These are phyloP conservation scores for Fimicolochytrium jonesii DNA, from an alignment of 192 early-diverging fungal genomes.

Conservation along the genomic window DNA sequence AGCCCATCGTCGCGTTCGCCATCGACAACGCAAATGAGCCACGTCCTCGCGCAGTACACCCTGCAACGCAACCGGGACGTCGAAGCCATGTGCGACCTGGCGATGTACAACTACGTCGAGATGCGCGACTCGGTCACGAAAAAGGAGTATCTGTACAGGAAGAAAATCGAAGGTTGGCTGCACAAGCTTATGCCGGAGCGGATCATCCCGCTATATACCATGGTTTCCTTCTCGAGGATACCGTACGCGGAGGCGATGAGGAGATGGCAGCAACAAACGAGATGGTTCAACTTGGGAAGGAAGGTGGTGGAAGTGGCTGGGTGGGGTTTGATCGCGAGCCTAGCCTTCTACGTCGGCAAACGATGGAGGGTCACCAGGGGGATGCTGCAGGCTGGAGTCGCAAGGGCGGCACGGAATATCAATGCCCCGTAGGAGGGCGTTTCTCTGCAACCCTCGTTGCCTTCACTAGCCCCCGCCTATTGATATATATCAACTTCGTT, in stretches of 20 bases:
- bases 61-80: conserved; percentile 66
- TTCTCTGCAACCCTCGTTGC: too few relatives aligned
- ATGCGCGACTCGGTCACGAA: conserved; percentile 84
- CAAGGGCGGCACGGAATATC: too few relatives aligned
- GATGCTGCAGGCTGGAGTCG: too few relatives aligned
- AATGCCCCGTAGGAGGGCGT: too few relatives aligned
- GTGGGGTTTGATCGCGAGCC: background rate
- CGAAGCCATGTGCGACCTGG: conserved; percentile 87
- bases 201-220: conserved; percentile 90
- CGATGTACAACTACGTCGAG: conserved; percentile 91
- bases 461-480: too few relatives aligned
- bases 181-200: conserved; percentile 64
- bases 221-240: conserved; percentile 89
- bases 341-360: background rate
- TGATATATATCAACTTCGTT: too few relatives aligned
- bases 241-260: conserved; percentile 69
- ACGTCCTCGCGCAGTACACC: conserved; percentile 73
- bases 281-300: conserved; percentile 24
- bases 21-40: conserved; percentile 23
- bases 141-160: conserved; percentile 69
- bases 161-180: conserved; percentile 71
- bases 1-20: background rate
- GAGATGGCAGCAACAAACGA: conserved; percentile 28
- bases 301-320: background rate
- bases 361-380: too few relatives aligned